Base-by-base conservation (phyloP, 2,329 filamentous ascomycete genomes). In the Fusarium concolor region DNA sequence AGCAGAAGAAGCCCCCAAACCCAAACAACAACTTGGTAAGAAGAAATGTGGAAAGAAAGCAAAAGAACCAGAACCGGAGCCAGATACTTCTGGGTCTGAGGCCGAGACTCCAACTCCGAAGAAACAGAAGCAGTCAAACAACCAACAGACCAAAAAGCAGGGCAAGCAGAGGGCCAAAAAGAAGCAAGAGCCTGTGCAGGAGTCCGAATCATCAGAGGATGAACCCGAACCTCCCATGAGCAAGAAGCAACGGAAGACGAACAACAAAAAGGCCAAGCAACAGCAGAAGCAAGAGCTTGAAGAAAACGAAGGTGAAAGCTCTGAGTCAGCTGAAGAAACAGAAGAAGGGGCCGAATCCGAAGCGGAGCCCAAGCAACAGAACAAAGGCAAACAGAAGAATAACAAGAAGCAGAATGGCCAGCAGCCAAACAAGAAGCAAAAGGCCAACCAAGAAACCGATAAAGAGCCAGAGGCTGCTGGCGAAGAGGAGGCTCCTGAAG, bases 31-130 rank as follows among this genome's bases (percentile, higher is more conserved):
- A 29, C 68, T 70, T 45, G 50, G 59, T n/a, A 74, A 71, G 46
- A 62, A 44, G 3, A 26, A 26, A 26, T 63, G 41, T 9, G 58
- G 56, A 10, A 72, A 72, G 51, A 72, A 73, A 38, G 54, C 39
- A 43, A 64, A 60, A 20, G 62, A 67, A 42, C 56, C 68, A 17
- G 75, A 73, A 11, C 43, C 71, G 5, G 75, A 78, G 9, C 59
- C 57, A 17, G 71, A 77, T 43, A 66, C 68, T 9, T 71, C 71
- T 17, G 68, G 71, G 39, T 72, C 73, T 17, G 47, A 51, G 24
- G 17, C 53, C 17, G 63, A 71, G 35, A 45, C 41, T 18, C 24
- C 50, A 35, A 38, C 62, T 14, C 37, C 46, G 10, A 67, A 67
- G 37, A 65, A 75, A 28, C 18, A 56, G 31, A 56, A 67, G n/a